These are phyloP conservation scores for Kodamaea anthophila DNA, from an alignment of 1,139 yeast genomes.

Conservation along the genomic window DNA sequence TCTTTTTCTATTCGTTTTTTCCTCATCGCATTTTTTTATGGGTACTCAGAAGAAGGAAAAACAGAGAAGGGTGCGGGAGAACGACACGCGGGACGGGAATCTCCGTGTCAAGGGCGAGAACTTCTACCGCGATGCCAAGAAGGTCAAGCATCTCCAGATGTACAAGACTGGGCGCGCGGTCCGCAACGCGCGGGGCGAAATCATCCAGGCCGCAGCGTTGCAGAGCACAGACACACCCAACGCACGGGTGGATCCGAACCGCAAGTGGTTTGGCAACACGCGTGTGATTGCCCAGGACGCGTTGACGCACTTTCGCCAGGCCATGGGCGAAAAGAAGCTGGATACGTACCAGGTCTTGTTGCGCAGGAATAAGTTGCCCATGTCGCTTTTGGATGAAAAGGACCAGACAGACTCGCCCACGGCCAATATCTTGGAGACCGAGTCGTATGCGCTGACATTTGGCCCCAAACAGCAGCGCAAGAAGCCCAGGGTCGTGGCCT, in stretches of 20 bases:
- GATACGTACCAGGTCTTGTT: constrained; percentile 86
- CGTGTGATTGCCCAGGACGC: constrained; percentile 98
- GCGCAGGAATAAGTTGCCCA: constrained; percentile 87
- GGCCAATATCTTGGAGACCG: constrained; percentile 81
- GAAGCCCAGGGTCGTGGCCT: constrained; percentile 75
- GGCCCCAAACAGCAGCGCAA: constrained; percentile 96
- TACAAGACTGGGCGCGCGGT: constrained; percentile 86
- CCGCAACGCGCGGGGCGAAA: constrained; percentile 82
- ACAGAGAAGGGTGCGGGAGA: constrained; percentile 76
- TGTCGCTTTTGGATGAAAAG: constrained; percentile 88
- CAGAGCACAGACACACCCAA: constrained; percentile 85
- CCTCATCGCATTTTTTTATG: constrained; percentile 46
- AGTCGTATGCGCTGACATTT: constrained; percentile 72
- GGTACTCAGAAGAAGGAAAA: constrained; percentile 93
- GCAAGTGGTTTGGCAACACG: constrained; percentile 97
- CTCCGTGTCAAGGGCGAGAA: constrained; percentile 94
- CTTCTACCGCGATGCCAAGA: constrained; percentile 90
- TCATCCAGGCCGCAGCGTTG: constrained; percentile 78
- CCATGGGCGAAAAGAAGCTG: constrained; percentile 79
- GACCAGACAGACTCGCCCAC: constrained; percentile 69
- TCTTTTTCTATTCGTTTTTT: too few relatives aligned
- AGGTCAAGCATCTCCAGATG: constrained; percentile 86
- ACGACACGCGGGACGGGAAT: constrained; percentile 81
- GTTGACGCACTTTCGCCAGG: constrained; percentile 86
- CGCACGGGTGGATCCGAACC: constrained; percentile 93